These are phyloP conservation scores for Geotrichum australiense DNA, from an alignment of 1,139 yeast species.

Conservation along the genomic window DNA sequence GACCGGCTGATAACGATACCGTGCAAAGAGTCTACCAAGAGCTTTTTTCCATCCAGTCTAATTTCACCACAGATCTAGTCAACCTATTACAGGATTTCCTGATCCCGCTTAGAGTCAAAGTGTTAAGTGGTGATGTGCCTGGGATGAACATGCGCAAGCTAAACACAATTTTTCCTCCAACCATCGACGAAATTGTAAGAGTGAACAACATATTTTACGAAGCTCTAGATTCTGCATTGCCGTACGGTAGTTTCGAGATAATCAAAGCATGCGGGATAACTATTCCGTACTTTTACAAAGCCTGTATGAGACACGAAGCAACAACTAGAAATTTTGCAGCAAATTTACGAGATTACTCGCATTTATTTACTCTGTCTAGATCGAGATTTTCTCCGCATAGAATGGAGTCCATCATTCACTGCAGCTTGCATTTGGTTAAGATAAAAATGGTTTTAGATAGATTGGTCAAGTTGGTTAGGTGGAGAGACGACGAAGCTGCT, in stretches of 20 bases:
- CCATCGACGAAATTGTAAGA: constrained; percentile 87
- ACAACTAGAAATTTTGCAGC: constrained; percentile 55
- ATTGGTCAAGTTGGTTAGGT: constrained; percentile 35
- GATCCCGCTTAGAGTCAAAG: constrained; percentile 69
- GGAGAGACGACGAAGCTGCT: constrained; percentile 36
- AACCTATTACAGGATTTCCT: constrained; percentile 69
- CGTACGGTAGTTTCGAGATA: constrained; percentile 66
- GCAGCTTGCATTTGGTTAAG: constrained; percentile 64
- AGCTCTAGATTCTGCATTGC: constrained; percentile 57
- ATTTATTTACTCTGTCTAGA: constrained; percentile 1
- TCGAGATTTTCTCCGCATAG: constrained; percentile 45
- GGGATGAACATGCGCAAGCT: constrained; percentile 50
- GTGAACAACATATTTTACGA: constrained; percentile 80
- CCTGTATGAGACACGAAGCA: constrained; percentile 90
- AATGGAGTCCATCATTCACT: constrained; percentile 63
- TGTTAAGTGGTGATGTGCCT: constrained; percentile 48
- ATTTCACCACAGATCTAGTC: constrained; percentile 64
- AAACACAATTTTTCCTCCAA: constrained; percentile 83
- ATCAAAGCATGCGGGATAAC: constrained; percentile 72
- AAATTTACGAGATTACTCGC: constrained; percentile 35
- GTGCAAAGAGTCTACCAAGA: constrained; percentile 54
- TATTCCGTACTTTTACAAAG: constrained; percentile 84
- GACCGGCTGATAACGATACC: constrained; percentile 27
- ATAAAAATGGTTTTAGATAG: constrained; percentile 62
- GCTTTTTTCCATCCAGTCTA: constrained; percentile 61